Evolutionary conservation across 495 filamentous ascomycete genomes (phyloP).

Genomic region (Lentithecium fluviatile): DNA sequence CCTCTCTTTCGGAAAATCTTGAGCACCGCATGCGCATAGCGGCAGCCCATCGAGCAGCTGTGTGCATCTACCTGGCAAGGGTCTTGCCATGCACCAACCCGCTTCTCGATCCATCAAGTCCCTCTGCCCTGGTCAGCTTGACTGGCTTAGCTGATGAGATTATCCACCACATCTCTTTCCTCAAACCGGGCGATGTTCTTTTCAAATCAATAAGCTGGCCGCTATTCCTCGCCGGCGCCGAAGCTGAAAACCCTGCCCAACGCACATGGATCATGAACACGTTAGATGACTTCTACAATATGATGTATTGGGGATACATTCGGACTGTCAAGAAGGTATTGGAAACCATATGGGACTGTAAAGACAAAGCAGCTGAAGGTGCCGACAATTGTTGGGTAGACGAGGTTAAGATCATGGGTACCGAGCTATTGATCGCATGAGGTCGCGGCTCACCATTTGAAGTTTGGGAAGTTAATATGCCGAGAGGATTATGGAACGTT

Average conservation of each 20-base stretch:
- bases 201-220: constrained; percentile 34
- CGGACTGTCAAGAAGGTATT: constrained; percentile 21
- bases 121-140: constrained; percentile 12
- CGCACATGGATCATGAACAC: constrained; percentile 22
- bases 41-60: constrained; percentile 28
- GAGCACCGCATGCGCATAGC: constrained; percentile 26
- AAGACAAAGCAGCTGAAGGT: constrained; percentile 9
- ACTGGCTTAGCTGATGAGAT: constrained; percentile 23
- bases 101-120: constrained; percentile 13
- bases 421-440: constrained; percentile 31
- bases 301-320: constrained; percentile 34
- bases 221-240: constrained; percentile 31
- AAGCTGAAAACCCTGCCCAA: constrained; percentile 19
- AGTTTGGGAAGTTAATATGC: not conserved
- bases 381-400: constrained; percentile 26
- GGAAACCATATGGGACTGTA: constrained; percentile 23
- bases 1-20: constrained; percentile 26
- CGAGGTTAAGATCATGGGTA: constrained; percentile 25
- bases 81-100: constrained; percentile 14
- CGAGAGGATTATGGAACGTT: not conserved
- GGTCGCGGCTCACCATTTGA: not conserved
- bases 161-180: constrained; percentile 24
- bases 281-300: constrained; percentile 18
- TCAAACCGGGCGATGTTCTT: constrained; percentile 13
- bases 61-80: constrained; percentile 29